These are phyloP conservation scores for Picochlorum sp. DNA, from an alignment of 139 green algal genomes.

Conservation along the genomic window DNA sequence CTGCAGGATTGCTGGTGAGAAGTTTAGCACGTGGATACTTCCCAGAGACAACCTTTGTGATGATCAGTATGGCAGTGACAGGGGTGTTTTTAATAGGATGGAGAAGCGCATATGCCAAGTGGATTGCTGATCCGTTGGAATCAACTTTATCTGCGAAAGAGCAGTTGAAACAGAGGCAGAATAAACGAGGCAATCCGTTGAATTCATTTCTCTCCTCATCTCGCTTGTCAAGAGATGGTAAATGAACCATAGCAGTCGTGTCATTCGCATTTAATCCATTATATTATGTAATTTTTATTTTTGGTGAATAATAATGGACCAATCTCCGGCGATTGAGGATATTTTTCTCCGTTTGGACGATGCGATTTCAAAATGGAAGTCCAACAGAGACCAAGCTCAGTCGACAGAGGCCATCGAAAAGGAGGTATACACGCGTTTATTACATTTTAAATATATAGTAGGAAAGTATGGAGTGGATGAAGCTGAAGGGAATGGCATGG, in stretches of 20 bases:
- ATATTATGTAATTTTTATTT: too few relatives aligned
- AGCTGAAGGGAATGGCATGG: too few relatives aligned
- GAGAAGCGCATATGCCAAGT: conserved; percentile 41
- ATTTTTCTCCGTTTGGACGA: too few relatives aligned
- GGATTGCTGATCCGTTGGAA: conserved; percentile 22
- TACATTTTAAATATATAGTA: too few relatives aligned
- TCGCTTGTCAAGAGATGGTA: conserved; percentile 49
- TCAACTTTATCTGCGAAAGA: conserved; percentile 4
- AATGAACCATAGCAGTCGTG: conserved; percentile 4
- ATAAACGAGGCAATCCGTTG: conserved; percentile 49
- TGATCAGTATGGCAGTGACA: conserved; percentile 50
- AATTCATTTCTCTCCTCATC: conserved; percentile 57
- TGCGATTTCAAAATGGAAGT: too few relatives aligned
- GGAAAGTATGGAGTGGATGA: too few relatives aligned
- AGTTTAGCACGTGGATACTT: conserved; percentile 48
- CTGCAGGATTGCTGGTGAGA: conserved; percentile 51
- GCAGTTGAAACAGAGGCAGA: conserved; percentile 16
- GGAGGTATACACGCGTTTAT: too few relatives aligned
- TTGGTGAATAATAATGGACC: background rate
- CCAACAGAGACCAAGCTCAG: too few relatives aligned
- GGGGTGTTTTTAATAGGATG: conserved; percentile 61
- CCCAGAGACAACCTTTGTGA: conserved; percentile 59
- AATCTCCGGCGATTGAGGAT: background rate
- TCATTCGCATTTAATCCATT: too few relatives aligned
- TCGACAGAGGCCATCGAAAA: too few relatives aligned